These are phyloP conservation scores for Leccinum subgranulosum DNA, from an alignment of 768 basidiomycete species.

Conservation along the genomic window DNA sequence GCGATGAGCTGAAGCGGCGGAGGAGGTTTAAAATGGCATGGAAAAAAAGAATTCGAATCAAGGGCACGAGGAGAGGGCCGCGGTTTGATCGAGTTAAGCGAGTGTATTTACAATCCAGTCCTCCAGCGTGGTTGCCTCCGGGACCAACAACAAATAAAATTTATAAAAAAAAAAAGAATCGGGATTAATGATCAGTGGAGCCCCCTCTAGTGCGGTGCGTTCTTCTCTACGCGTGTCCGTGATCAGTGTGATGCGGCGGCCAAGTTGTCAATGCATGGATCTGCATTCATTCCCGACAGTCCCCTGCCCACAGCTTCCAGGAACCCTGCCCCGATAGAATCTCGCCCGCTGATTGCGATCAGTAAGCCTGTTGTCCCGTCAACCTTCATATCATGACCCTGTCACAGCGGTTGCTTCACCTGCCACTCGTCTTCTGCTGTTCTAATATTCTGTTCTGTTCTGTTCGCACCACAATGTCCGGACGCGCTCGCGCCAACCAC, in stretches of 20 bases:
- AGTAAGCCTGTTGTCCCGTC: conserved; percentile 7
- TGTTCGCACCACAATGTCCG: conserved; percentile 46
- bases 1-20: conserved; percentile 16
- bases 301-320: conserved; percentile 27
- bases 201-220: neutral
- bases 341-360: conserved; percentile 25
- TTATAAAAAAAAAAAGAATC: neutral
- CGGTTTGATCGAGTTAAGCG: conserved; percentile 39
- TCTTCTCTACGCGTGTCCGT: conserved; percentile 1
- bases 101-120: conserved; percentile 37
- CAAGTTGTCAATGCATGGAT: conserved; percentile 17
- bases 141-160: neutral
- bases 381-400: conserved; percentile 14
- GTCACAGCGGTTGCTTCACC: conserved; percentile 15
- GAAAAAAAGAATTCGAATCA: conserved; percentile 64
- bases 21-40: conserved; percentile 55
- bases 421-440: conserved; percentile 14
- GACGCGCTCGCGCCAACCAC: conserved; percentile 10
- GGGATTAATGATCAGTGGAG: neutral
- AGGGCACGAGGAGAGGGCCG: conserved; percentile 62
- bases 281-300: conserved; percentile 35
- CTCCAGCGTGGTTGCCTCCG: conserved; percentile 24
- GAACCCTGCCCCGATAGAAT: conserved; percentile 26
- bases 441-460: conserved; percentile 27
- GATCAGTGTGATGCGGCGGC: conserved; percentile 2